phyloP scores from a whole-genome alignment of 176 grass and related monocot genomes.

The Secale cereale region DNA sequence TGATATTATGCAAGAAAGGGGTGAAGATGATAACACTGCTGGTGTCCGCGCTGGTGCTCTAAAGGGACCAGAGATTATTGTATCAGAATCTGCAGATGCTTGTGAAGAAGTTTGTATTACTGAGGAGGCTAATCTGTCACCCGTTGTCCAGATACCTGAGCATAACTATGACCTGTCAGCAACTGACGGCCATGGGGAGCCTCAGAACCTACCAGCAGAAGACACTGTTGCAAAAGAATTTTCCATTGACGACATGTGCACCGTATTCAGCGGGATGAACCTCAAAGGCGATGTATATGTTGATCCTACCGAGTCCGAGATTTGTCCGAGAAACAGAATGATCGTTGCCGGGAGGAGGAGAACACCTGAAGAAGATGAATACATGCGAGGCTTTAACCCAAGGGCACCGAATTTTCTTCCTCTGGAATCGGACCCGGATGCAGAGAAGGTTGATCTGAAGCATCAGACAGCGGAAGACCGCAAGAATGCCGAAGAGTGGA shows the following conservation, averaged over 20 bases:
- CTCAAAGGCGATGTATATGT: slow-evolving; percentile 53
- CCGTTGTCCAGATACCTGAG: neutral
- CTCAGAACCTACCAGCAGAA: neutral
- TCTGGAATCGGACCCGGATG: slow-evolving; percentile 57
- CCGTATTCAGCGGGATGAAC: slow-evolving; percentile 44
- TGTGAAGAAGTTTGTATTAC: slow-evolving; percentile 4
- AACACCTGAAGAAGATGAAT: slow-evolving; percentile 56
- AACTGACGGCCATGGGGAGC: neutral
- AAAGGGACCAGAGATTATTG: neutral
- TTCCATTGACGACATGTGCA: slow-evolving; percentile 55
- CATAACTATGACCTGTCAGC: neutral
- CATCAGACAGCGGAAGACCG: slow-evolving; percentile 85
- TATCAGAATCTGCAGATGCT: neutral
- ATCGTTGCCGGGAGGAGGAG: slow-evolving; percentile 60
- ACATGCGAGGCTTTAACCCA: slow-evolving; percentile 73
- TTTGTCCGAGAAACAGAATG: slow-evolving; percentile 31
- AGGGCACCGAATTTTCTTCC: slow-evolving; percentile 79
- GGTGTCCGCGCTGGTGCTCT: neutral
- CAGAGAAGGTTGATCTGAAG: slow-evolving; percentile 87
- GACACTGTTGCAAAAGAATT: slow-evolving; percentile 9
- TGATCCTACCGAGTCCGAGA: slow-evolving; percentile 35
- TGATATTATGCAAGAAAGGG: neutral
- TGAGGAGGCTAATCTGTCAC: neutral
- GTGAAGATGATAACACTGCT: neutral
- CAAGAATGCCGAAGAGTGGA: slow-evolving; percentile 95